phyloP scores from a whole-genome alignment of 345 rosid species.

The Murraya paniculata region DNA sequence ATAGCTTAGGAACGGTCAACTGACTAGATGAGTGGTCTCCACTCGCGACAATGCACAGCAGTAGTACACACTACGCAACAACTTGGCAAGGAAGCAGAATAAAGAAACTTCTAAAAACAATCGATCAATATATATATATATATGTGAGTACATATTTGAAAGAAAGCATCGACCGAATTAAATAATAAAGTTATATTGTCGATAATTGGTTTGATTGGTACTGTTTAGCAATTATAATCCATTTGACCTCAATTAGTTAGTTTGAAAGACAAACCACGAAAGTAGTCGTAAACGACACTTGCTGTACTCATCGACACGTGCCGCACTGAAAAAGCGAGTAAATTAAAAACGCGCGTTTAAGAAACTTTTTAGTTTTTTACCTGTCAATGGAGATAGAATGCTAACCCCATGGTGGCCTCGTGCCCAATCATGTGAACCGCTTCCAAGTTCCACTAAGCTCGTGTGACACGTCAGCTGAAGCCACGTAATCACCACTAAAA shows the following conservation, averaged over 20 bases:
- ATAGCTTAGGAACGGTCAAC: background rate
- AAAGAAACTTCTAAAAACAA: conserved; percentile 13
- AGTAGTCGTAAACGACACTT: background rate
- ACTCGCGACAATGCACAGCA: too few species aligned
- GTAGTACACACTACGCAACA: background rate
- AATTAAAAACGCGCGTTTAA: background rate
- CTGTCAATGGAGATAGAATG: background rate
- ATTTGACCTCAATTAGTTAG: background rate
- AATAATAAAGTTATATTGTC: background rate
- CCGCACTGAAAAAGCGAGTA: background rate
- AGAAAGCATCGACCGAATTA: background rate
- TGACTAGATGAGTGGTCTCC: background rate
- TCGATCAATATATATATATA: background rate
- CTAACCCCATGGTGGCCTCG: background rate
- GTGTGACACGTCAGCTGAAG: background rate
- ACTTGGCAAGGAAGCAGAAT: conserved; percentile 2
- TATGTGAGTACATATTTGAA: too few species aligned
- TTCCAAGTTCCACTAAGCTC: background rate
- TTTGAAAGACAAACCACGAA: background rate
- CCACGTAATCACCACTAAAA: background rate
- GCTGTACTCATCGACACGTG: background rate
- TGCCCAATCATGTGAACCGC: conserved; percentile 11
- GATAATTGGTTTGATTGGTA: background rate
- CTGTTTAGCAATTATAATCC: conserved; percentile 7
- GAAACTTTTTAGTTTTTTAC: background rate